phyloP scores from a whole-genome alignment of 2,329 filamentous ascomycete genomes.

The Ascomycota sp. region DNA sequence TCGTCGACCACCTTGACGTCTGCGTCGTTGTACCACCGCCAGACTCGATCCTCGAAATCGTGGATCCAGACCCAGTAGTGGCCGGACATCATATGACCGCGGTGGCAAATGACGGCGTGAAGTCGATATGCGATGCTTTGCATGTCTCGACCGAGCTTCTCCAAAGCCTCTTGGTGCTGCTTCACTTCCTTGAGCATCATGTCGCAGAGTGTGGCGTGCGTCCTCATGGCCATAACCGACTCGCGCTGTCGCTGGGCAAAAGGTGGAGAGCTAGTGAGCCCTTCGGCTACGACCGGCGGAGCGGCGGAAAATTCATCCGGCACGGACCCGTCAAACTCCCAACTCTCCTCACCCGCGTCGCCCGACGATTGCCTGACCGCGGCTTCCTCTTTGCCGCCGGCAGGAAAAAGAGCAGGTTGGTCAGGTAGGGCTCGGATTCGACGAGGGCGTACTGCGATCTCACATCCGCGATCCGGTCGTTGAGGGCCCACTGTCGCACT shows the following conservation, averaged over 20 bases:
- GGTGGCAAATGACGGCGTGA: slow-evolving; percentile 85
- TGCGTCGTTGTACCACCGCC: slow-evolving; percentile 90
- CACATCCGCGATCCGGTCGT: slow-evolving; percentile 37
- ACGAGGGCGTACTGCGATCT: slow-evolving; percentile 19
- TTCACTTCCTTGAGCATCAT: slow-evolving; percentile 22
- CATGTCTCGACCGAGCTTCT: slow-evolving; percentile 24
- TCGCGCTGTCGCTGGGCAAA: no score
- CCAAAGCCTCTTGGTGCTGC: slow-evolving; percentile 9
- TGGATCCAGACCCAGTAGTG: slow-evolving; percentile 97
- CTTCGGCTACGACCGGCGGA: slow-evolving; percentile 3
- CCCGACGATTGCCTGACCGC: slow-evolving; percentile 1
- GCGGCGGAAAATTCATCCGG: slow-evolving; percentile 16
- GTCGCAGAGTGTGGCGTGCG: slow-evolving; percentile 16
- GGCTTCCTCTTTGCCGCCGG: background rate
- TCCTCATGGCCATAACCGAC: no score
- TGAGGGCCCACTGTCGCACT: slow-evolving; percentile 54
- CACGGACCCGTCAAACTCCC: slow-evolving; percentile 18
- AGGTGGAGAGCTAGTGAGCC: background rate
- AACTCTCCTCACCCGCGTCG: slow-evolving; percentile 8
- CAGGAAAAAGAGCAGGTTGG: slow-evolving; percentile 9
- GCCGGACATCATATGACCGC: slow-evolving; percentile 50
- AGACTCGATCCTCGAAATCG: slow-evolving; percentile 63
- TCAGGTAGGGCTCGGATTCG: slow-evolving; percentile 8
- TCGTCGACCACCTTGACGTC: slow-evolving; percentile 50
- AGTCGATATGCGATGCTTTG: slow-evolving; percentile 55